Percentiles rank a stretch among this genome's conserved stretches.
These are phyloP conservation scores for Saturnispora bothae DNA, from an alignment of 805 yeast genomes.

Conservation along the genomic window DNA sequence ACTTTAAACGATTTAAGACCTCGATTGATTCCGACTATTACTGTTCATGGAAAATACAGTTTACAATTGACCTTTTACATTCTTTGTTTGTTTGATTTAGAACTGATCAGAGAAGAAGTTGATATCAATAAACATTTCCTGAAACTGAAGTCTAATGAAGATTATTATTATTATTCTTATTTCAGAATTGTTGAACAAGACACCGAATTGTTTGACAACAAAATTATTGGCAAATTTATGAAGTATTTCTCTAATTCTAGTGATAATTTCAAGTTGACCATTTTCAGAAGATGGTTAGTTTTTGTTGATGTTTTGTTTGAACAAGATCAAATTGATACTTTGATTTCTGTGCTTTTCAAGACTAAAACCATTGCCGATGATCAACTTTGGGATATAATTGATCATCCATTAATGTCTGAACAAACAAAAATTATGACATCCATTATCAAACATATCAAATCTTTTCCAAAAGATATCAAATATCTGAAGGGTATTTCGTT, in stretches of 20 bases:
- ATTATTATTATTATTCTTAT: slow-evolving; percentile 14
- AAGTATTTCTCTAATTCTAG: slow-evolving; percentile 15
- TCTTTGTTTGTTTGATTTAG: slow-evolving; percentile 37
- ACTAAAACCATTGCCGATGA: slow-evolving; percentile 12
- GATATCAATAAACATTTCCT: slow-evolving; percentile 1
- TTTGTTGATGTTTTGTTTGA: slow-evolving; percentile 30
- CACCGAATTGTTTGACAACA: slow-evolving; percentile 15
- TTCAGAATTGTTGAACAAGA: slow-evolving; percentile 38
- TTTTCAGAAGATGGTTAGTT: slow-evolving; percentile 50
- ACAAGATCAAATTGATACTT: slow-evolving; percentile 18
- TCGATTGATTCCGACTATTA: slow-evolving; percentile 18
- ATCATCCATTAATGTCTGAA: slow-evolving; percentile 37
- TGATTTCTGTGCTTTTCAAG: slow-evolving; percentile 26
- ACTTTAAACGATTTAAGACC: slow-evolving; percentile 13
- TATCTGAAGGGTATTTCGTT: slow-evolving; percentile 32
- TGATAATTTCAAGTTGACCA: slow-evolving; percentile 13
- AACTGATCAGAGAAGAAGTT: slow-evolving; percentile 10
- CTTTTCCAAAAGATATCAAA: not conserved
- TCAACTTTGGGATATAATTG: slow-evolving; percentile 19
- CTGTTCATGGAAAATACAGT: slow-evolving; percentile 11
- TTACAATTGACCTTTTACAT: slow-evolving; percentile 42
- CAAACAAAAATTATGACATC: slow-evolving; percentile 30
- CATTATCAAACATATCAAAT: slow-evolving; percentile 12
- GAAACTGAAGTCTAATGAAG: slow-evolving; percentile 5
- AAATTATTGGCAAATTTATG: slow-evolving; percentile 19